Evolutionary conservation across 441 rosid species (phyloP).

Genomic region (Adansonia rubrostipa): DNA sequence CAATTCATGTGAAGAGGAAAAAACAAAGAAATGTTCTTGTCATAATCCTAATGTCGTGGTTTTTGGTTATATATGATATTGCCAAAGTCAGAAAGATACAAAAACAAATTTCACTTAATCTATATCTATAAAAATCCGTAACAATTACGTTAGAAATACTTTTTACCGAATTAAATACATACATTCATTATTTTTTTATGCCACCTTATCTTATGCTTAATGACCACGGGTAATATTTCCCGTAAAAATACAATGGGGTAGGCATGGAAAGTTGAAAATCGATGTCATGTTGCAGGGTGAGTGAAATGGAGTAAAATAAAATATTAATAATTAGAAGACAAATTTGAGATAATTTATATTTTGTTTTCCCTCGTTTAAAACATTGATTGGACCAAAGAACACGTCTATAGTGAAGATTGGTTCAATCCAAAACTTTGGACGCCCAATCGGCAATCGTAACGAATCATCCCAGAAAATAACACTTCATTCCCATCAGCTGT

Average conservation of each 20-base stretch:
- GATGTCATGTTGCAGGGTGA: slow-evolving; percentile 12
- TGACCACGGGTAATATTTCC: too few relatives aligned
- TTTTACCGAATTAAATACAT: too few relatives aligned
- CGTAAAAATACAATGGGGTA: not conserved
- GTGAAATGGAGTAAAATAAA: not conserved
- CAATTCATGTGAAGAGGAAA: slow-evolving; percentile 9
- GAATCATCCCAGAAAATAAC: slow-evolving; percentile 23
- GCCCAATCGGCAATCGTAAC: not conserved
- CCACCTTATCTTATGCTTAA: too few relatives aligned
- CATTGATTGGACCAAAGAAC: slow-evolving; percentile 29
- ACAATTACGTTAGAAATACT: too few relatives aligned
- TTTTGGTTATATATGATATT: not conserved
- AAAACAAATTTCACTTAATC: too few relatives aligned
- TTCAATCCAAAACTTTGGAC: slow-evolving; percentile 11
- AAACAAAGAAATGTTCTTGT: not conserved
- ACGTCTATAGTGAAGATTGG: not conserved
- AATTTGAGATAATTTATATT: not conserved
- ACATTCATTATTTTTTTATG: too few relatives aligned
- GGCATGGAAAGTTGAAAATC: not conserved
- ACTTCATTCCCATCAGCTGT: slow-evolving; percentile 3
- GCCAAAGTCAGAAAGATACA: not conserved
- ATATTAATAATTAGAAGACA: not conserved
- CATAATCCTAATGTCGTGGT: not conserved
- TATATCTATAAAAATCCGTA: too few relatives aligned
- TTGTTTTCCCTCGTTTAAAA: slow-evolving; percentile 21